These are phyloP conservation scores for Xylaria sp. DNA, from an alignment of 2,329 filamentous ascomycete species.

Conservation along the genomic window DNA sequence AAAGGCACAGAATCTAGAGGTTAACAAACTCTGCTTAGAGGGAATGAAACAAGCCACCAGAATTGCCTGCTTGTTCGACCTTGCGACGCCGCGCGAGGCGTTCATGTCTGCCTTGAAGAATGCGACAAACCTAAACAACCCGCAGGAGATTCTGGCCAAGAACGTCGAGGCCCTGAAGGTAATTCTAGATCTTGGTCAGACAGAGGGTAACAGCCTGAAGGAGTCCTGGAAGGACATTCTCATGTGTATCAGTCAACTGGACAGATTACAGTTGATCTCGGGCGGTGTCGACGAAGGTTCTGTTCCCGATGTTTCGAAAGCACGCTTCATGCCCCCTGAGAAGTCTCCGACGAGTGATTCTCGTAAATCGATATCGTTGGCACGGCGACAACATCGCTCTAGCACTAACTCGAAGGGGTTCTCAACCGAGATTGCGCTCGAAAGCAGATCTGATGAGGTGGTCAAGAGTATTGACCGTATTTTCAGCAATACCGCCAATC, in stretches of 20 bases:
- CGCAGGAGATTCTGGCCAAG: conserved; percentile 91
- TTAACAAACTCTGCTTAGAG: conserved; percentile 88
- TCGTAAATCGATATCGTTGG: conserved; percentile 62
- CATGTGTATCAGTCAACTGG: conserved; percentile 91
- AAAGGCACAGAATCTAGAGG: conserved; percentile 85
- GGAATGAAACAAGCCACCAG: conserved; percentile 91
- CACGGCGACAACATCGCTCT: conserved; percentile 46
- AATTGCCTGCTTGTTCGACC: conserved; percentile 87
- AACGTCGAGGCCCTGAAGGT: conserved; percentile 93
- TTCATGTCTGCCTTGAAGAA: conserved; percentile 91
- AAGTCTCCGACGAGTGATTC: conserved; percentile 51
- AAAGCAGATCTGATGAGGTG: conserved; percentile 88
- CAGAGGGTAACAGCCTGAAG: conserved; percentile 83
- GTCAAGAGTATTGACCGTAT: conserved; percentile 91
- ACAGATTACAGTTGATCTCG: conserved; percentile 89
- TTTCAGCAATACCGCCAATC: conserved; percentile 90
- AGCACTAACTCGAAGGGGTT: conserved; percentile 59
- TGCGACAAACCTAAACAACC: conserved; percentile 91
- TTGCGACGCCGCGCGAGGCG: conserved; percentile 88
- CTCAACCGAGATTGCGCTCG: conserved; percentile 76
- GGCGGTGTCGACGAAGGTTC: conserved; percentile 89
- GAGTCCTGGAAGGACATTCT: conserved; percentile 94
- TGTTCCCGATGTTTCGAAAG: conserved; percentile 86
- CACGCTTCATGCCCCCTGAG: conserved; percentile 61
- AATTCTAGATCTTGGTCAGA: conserved; percentile 84